Evolutionary conservation across 2,329 filamentous ascomycete species (phyloP), one percentile per base, ranked within the genome.

Genomic region (Claviceps sp.): DNA sequence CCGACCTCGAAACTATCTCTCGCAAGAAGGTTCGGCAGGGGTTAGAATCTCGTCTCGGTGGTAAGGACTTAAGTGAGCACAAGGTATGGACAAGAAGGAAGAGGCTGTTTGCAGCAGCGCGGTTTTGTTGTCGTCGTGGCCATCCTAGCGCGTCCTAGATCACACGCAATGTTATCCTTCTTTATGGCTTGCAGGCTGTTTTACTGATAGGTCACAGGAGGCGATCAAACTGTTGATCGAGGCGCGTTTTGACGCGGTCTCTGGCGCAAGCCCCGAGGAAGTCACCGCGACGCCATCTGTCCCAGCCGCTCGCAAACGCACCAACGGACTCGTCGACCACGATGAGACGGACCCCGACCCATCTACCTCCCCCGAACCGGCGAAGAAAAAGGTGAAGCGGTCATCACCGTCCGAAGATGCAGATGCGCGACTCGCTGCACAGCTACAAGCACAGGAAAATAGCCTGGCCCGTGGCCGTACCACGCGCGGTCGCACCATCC

Each of bases 391-490:
- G 70, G 85, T 85, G 53, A 82, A 82, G 63, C 77, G 79, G 44
- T 76, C 80, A 30, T 72, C 71, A 14, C 70, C 73, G 40, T 71
- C 70, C 8, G 77, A 80, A 58, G 88, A 95, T 57, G 84, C 86
- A 37, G 93, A 98, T 67, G 93, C 91, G 37, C 82, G 85, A 45
- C 80, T 91, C 55, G 93, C 93, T 1, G 89, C 89, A 16, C 81
- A 85, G 65, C 75, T 98, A 38, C 93, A 98, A 68, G 91, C 89
- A 0, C 87, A 97, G 67, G 88, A 96, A 70, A 95, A 97, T 67
- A 76, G 81, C 54, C 70, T 78, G 48, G 73, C 71, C 2, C 74
- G 81, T 44, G 82, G 81, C 48, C 77, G 88, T 51, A 78, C 86
- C 18, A 96, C 90, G 3, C 79, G 91, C 45, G 87, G 30, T 34